Percentiles rank a stretch among this genome's conserved stretches.
phyloP scores from a whole-genome alignment of 2,329 filamentous ascomycete genomes.

The Fulvia fulva region DNA sequence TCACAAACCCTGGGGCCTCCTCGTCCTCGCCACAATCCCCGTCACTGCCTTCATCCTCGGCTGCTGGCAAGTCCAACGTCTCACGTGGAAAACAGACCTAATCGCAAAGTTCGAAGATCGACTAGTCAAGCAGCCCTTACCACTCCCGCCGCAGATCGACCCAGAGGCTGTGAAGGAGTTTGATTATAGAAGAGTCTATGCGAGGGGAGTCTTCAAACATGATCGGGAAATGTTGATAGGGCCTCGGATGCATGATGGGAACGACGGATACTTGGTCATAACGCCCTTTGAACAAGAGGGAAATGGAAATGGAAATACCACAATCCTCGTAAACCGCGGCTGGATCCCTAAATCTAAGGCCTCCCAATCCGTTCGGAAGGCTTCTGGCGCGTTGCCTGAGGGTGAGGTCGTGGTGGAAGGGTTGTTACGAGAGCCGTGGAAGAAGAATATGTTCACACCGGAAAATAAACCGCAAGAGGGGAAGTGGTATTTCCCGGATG shows the following conservation, averaged over 20 bases:
- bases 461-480: conserved; percentile 77
- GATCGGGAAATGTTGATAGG: conserved; percentile 96
- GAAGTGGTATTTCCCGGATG: conserved; percentile 94
- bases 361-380: conserved; percentile 56
- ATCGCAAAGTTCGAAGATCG: conserved; percentile 91
- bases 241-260: conserved; percentile 80
- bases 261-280: conserved; percentile 86
- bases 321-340: conserved; percentile 76
- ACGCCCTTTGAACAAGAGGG: conserved; percentile 77
- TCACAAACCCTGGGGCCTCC: conserved; percentile 54
- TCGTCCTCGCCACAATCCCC: conserved; percentile 64
- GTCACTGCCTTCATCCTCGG: conserved; percentile 85
- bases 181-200: conserved; percentile 80
- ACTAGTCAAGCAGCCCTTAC: conserved; percentile 77
- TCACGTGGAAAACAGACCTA: conserved; percentile 90
- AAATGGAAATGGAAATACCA: conserved; percentile 52
- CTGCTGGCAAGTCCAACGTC: conserved; percentile 90
- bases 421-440: conserved; percentile 81
- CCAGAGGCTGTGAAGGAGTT: conserved; percentile 79
- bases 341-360: conserved; percentile 81
- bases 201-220: conserved; percentile 71
- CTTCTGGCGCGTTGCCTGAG: conserved; percentile 59
- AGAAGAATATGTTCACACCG: conserved; percentile 97
- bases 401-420: conserved; percentile 79
- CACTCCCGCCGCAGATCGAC: conserved; percentile 78